These are phyloP conservation scores for Xanthoconium stramineum DNA, from an alignment of 768 basidiomycete species.

Conservation along the genomic window DNA sequence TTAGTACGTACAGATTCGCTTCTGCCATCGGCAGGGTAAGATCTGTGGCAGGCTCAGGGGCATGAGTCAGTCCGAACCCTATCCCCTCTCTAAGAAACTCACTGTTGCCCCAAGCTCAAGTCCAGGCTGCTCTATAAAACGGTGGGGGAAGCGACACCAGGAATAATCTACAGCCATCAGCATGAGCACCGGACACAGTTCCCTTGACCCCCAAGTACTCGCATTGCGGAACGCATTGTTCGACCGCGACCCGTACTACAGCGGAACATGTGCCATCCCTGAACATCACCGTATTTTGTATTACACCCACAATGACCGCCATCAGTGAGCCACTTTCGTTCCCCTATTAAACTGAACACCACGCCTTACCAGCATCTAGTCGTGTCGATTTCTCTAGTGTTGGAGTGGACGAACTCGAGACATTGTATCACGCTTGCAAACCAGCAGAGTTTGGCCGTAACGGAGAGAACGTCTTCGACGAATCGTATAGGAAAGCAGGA, in stretches of 20 bases:
- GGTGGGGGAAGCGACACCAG: too few species aligned
- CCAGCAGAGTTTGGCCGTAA: conserved; percentile 6
- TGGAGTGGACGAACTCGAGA: neutral
- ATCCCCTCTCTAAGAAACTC: too few species aligned
- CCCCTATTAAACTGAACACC: neutral
- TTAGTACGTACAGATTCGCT: too few species aligned
- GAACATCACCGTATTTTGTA: neutral
- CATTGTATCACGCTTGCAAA: conserved; percentile 1
- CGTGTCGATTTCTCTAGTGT: neutral
- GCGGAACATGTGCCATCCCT: neutral
- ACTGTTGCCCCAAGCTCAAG: too few species aligned
- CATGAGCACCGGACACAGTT: neutral
- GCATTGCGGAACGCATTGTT: neutral
- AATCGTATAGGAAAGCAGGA: conserved; percentile 20
- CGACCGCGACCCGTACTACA: neutral
- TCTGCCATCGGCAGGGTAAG: too few species aligned
- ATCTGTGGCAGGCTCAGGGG: too few species aligned
- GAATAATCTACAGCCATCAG: too few species aligned
- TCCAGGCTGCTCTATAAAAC: too few species aligned
- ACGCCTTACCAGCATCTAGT: neutral
- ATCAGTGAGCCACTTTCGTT: neutral
- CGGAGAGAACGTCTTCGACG: neutral
- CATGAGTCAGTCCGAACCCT: too few species aligned
- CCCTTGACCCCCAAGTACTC: neutral
- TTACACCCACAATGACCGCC: neutral